These are phyloP conservation scores for Jimgerdemannia flammicorona DNA, from an alignment of 192 early-diverging fungal genomes.

Conservation along the genomic window DNA sequence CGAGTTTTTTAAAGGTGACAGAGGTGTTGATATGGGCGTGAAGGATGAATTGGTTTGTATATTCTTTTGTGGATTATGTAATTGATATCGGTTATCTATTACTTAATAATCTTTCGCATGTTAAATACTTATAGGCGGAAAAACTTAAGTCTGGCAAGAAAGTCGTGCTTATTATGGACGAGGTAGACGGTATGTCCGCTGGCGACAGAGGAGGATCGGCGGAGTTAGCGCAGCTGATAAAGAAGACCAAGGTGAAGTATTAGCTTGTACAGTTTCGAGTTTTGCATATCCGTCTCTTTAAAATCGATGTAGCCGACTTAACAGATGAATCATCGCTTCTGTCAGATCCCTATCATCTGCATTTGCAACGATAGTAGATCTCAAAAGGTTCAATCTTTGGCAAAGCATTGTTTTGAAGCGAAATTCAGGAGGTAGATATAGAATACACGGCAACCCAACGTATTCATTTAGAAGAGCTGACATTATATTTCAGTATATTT, in stretches of 20 bases:
- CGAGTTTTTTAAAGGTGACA: constrained; percentile 37
- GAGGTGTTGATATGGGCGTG: constrained; percentile 1
- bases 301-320: neutral
- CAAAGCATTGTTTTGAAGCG: constrained; percentile 79
- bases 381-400: constrained; percentile 80
- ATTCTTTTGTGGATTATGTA: neutral
- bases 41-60: neutral
- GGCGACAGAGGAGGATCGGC: constrained; percentile 91
- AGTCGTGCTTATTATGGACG: constrained; percentile 94
- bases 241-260: constrained; percentile 67
- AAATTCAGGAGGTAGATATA: constrained; percentile 59
- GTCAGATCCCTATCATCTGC: constrained; percentile 92
- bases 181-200: constrained; percentile 98
- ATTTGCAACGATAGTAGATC: constrained; percentile 95
- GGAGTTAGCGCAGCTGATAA: constrained; percentile 88
- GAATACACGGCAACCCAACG: neutral
- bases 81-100: neutral
- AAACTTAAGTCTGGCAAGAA: constrained; percentile 28
- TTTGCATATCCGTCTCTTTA: neutral
- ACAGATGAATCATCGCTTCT: neutral
- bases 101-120: neutral
- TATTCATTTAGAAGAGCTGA: neutral
- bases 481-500: neutral
- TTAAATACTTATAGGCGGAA: neutral
- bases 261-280: neutral